Percentiles rank a stretch among this genome's conserved stretches.
Evolutionary conservation across 108 stramenopile genomes (phyloP).

Genomic region (Epipyxis sp.): DNA sequence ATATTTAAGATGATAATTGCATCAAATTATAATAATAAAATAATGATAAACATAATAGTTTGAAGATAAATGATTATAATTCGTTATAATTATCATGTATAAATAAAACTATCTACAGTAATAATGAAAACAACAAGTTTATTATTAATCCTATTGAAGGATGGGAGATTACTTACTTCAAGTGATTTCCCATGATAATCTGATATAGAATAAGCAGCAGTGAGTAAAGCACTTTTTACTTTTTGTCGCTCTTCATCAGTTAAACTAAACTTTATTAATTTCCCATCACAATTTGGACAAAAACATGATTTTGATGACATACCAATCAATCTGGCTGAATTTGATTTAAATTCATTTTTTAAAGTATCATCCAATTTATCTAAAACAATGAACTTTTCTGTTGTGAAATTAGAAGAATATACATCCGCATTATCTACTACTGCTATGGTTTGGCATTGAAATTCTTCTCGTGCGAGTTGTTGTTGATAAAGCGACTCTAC

Average conservation of each 20-base stretch:
- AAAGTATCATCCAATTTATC: no score
- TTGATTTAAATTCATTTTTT: not conserved
- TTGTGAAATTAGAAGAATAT: no score
- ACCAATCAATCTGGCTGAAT: not conserved
- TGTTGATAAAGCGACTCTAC: not conserved
- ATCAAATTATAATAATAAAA: no score
- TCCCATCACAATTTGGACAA: not conserved
- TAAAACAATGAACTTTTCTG: no score
- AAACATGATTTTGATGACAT: not conserved
- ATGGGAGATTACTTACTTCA: not conserved
- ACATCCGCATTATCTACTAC: no score
- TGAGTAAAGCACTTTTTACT: not conserved
- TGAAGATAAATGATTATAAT: no score
- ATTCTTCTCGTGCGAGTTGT: not conserved
- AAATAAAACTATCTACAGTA: no score
- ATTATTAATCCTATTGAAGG: no score
- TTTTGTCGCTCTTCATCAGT: not conserved
- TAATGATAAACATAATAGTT: no score
- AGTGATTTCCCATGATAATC: not conserved
- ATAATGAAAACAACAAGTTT: no score
- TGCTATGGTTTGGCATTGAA: not conserved
- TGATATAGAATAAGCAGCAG: not conserved
- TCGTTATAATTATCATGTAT: no score
- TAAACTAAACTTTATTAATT: not conserved
- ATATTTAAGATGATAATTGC: no score